Conservation (phyloP, 2,329 filamentous ascomycete genomes). For the Fusarium nurragi region DNA sequence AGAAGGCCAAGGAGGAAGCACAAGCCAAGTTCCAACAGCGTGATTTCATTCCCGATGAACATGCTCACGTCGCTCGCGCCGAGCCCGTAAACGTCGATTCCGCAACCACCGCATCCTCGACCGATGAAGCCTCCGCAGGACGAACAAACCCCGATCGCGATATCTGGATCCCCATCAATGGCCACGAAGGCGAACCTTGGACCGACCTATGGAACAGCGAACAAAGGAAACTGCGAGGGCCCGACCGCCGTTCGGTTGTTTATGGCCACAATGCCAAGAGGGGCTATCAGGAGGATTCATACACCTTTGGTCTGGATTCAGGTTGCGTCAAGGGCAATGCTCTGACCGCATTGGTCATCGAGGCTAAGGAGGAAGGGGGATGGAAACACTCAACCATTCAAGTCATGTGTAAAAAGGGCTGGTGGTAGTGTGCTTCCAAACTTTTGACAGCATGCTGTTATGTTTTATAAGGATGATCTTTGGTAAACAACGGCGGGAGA, state of each 20-base stretch:
- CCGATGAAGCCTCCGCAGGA: conserved; percentile 8
- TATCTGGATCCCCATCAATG: conserved; percentile 52
- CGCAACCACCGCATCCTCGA: neutral
- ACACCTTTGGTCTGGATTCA: conserved; percentile 86
- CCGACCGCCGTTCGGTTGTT: conserved; percentile 71
- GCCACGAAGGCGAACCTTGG: conserved; percentile 71
- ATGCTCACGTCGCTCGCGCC: conserved; percentile 12
- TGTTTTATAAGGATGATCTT: conserved; percentile 12
- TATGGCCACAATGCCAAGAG: conserved; percentile 87
- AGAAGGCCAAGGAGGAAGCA: conserved; percentile 27
- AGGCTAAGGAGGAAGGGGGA: conserved; percentile 53
- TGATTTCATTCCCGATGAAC: neutral
- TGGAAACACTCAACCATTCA: conserved; percentile 53
- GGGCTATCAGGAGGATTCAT: conserved; percentile 69
- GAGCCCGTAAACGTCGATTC: conserved; percentile 4
- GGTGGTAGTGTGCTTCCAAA: conserved; percentile 22
- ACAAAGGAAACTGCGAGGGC: conserved; percentile 51
- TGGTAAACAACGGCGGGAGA: neutral
- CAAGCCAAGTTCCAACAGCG: conserved; percentile 13
- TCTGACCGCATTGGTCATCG: conserved; percentile 81
- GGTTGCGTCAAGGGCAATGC: conserved; percentile 80
- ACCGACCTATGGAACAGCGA: conserved; percentile 67
- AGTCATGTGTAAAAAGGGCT: conserved; percentile 51
- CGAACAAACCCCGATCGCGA: conserved; percentile 43
- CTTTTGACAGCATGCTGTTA: neutral